phyloP scores from a whole-genome alignment of 345 rosid genomes.

The Pelargonium nanum region DNA sequence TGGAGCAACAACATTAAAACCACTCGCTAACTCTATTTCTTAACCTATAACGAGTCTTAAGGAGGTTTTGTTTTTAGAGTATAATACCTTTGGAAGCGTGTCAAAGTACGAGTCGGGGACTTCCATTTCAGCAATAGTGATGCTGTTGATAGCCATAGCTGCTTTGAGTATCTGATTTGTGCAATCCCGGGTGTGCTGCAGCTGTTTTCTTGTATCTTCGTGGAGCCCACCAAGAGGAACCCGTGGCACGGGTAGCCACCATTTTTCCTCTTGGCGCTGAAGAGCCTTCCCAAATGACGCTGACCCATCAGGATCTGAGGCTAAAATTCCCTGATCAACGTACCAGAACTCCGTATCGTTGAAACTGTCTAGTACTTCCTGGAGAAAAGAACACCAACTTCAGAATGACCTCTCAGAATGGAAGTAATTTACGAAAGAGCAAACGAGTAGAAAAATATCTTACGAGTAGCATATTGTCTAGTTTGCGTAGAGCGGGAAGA shows the following conservation, averaged over 20 bases:
- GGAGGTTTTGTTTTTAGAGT: neutral
- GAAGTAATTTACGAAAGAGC: slow-evolving; percentile 3
- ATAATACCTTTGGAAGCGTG: slow-evolving; percentile 76
- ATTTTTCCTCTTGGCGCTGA: slow-evolving; percentile 95
- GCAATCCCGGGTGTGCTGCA: slow-evolving; percentile 89
- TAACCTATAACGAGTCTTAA: neutral
- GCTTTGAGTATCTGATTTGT: slow-evolving; percentile 97
- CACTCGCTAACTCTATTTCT: neutral
- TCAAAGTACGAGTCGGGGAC: slow-evolving; percentile 78
- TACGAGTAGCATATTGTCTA: slow-evolving; percentile 97
- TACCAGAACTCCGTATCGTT: slow-evolving; percentile 81
- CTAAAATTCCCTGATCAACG: slow-evolving; percentile 82
- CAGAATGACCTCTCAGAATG: slow-evolving; percentile 9
- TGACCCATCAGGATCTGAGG: slow-evolving; percentile 64
- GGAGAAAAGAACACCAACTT: slow-evolving; percentile 13
- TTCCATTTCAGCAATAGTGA: slow-evolving; percentile 74
- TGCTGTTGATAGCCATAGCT: slow-evolving; percentile 91
- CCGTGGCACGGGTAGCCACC: slow-evolving; percentile 98
- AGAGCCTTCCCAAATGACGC: slow-evolving; percentile 56
- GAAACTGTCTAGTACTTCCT: slow-evolving; percentile 90
- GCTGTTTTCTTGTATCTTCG: slow-evolving; percentile 62
- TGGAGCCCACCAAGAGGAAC: slow-evolving; percentile 72
- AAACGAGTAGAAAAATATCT: slow-evolving; percentile 14
- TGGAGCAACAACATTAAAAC: slow-evolving; percentile 2
- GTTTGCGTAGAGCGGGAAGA: slow-evolving; percentile 85